phyloP scores from a whole-genome alignment of 139 green algal species.

The Haematococcus sp. region DNA sequence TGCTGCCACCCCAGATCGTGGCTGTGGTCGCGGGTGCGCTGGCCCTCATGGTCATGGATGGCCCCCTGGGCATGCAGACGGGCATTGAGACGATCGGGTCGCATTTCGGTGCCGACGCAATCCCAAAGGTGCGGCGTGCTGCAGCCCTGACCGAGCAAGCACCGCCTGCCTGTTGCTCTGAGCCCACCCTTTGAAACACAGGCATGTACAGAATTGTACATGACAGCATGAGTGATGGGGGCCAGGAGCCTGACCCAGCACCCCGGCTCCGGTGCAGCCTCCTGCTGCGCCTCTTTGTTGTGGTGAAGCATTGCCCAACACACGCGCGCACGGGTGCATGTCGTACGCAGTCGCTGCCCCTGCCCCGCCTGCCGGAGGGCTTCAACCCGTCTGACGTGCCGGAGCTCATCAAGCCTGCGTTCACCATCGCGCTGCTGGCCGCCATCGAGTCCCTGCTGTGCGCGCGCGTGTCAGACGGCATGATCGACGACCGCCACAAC shows the following conservation, averaged over 20 bases:
- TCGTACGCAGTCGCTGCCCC: constrained; percentile 9
- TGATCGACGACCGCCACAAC: constrained; percentile 34
- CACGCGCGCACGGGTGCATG: too few species aligned
- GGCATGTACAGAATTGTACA: too few species aligned
- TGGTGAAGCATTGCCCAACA: too few species aligned
- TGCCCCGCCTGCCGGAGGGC: constrained; percentile 10
- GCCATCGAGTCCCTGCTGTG: constrained; percentile 37
- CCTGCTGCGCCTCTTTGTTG: too few species aligned
- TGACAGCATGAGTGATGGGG: too few species aligned
- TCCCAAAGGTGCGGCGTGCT: constrained; percentile 12
- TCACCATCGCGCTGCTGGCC: constrained; percentile 24
- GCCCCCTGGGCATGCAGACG: neutral
- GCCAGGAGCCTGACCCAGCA: too few species aligned
- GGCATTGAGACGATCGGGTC: constrained; percentile 35
- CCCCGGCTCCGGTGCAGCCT: too few species aligned
- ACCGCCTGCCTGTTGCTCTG: too few species aligned
- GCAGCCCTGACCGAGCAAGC: too few species aligned
- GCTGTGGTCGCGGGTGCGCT: constrained; percentile 20
- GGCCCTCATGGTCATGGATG: constrained; percentile 7
- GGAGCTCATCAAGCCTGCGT: constrained; percentile 17
- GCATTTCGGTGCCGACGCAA: constrained; percentile 27
- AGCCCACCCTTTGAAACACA: too few species aligned
- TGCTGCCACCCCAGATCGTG: constrained; percentile 15
- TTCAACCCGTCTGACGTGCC: constrained; percentile 3
- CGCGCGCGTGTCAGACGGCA: constrained; percentile 28